Base-by-base conservation (phyloP, 2,329 filamentous ascomycete species). In the Pseudocercospora eumusae region DNA sequence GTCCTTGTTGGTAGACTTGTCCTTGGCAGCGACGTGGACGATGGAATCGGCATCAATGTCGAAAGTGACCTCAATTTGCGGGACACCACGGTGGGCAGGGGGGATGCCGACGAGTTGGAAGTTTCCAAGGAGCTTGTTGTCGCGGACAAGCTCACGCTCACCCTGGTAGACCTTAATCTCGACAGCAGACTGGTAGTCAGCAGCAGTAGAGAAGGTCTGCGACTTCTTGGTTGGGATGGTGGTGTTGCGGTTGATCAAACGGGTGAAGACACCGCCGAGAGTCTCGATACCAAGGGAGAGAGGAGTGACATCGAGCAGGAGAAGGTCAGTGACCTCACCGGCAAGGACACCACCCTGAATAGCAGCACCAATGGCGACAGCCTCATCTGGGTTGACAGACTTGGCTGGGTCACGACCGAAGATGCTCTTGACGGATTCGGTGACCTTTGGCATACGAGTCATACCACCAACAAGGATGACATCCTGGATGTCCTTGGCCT, bases 81-180 rank as follows among this genome's bases (percentile, higher is more conserved):
- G 93, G 65, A 97, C 92, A 83, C 93, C 93, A 78, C 93, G 92
- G 84, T 96, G 93, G 60, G 93, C 93, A 72, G 93, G 93, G 62
- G 93, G 93, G 65, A 98, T 97, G 69, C 93, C 93, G 73, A 96
- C 92, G 71, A 98, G 90, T 86, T 98, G 93, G 91, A 98, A 98
- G 90, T 98, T 98, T 66, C 93, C 93, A 63, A 98, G 87, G 64
- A 98, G 83, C 86, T 98, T 98, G 90, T 98, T 98, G 83, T 98
- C 93, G 77, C 88, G 89, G 79, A 97, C 93, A 67, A 97, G 92
- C 84, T 97, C 93, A 91, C 93, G 93, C 87, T 98, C 93, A 85
- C 93, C 93, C 88, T 98, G 93, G 90, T 88, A 98, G 68, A 98
- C 93, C 90, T 98, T 97, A 85, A 98, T 98, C 85, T 97, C 93